phyloP scores from a whole-genome alignment of 148 eudicot genomes.

The Fagopyrum homotropicum region DNA sequence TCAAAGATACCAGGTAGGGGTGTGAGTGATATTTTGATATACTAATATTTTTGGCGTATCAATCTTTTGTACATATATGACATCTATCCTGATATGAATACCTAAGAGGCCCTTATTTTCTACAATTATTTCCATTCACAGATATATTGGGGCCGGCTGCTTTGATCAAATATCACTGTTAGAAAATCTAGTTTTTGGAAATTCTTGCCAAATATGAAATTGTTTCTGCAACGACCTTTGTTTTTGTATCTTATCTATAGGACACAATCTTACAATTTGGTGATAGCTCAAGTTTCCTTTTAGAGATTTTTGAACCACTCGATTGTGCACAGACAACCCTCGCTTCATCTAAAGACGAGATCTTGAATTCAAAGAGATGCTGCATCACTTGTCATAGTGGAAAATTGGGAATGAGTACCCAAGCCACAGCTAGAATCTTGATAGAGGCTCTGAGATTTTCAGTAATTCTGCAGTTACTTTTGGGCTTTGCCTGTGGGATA shows the following conservation, averaged over 20 bases:
- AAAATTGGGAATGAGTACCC: slow-evolving; percentile 2
- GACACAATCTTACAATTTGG: neutral
- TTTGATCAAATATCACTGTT: too few relatives aligned
- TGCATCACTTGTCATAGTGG: neutral
- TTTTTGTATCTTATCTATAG: neutral
- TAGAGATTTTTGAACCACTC: neutral
- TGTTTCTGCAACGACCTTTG: neutral
- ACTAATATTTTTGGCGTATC: neutral
- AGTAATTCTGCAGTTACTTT: neutral
- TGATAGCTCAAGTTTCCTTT: neutral
- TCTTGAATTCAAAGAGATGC: neutral
- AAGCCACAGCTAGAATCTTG: neutral
- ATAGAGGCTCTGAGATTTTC: slow-evolving; percentile 5
- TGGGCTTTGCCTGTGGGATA: slow-evolving; percentile 9
- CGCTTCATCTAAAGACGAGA: neutral
- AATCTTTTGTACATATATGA: too few relatives aligned
- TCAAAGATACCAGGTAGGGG: too few relatives aligned
- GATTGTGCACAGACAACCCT: neutral
- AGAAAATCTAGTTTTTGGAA: neutral
- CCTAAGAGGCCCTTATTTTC: too few relatives aligned
- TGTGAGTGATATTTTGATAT: too few relatives aligned
- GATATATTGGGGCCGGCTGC: too few relatives aligned
- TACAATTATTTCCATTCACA: too few relatives aligned
- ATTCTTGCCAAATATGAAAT: neutral
- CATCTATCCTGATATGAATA: too few relatives aligned